These are phyloP conservation scores for Citrullus mucosospermus DNA, from an alignment of 306 rosid genomes.

Conservation along the genomic window DNA sequence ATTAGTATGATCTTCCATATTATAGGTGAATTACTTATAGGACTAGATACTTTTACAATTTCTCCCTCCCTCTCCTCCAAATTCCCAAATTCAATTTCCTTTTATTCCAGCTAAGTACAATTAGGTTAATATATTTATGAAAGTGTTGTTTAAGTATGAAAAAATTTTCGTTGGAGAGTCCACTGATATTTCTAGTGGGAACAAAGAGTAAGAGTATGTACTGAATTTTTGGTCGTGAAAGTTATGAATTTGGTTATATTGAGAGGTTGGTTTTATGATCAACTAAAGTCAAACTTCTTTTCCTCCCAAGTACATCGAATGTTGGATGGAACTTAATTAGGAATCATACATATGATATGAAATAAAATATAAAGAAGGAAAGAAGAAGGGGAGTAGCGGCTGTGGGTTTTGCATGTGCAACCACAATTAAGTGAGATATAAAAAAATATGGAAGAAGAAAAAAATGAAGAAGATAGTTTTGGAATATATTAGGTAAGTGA, in stretches of 20 bases:
- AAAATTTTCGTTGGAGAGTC: too few relatives aligned
- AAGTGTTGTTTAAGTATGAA: too few relatives aligned
- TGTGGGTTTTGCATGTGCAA: not conserved
- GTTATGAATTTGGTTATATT: not conserved
- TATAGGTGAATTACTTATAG: too few relatives aligned
- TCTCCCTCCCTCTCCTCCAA: too few relatives aligned
- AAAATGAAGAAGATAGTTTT: not conserved
- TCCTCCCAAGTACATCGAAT: not conserved
- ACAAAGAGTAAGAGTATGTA: too few relatives aligned
- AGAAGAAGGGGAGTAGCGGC: not conserved
- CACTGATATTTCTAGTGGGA: too few relatives aligned
- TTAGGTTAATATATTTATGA: too few relatives aligned
- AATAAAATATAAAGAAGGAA: not conserved
- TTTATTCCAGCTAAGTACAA: too few relatives aligned
- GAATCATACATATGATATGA: not conserved
- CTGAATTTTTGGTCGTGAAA: too few relatives aligned
- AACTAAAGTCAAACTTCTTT: not conserved
- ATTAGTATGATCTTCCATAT: too few relatives aligned
- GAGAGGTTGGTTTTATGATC: not conserved
- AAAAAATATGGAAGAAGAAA: not conserved
- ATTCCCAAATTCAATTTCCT: too few relatives aligned
- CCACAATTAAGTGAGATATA: not conserved
- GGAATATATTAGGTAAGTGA: not conserved
- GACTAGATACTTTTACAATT: too few relatives aligned
- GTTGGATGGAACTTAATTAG: not conserved